These are phyloP conservation scores for Lathyrus sativus DNA, from an alignment of 306 rosid species.

Conservation along the genomic window DNA sequence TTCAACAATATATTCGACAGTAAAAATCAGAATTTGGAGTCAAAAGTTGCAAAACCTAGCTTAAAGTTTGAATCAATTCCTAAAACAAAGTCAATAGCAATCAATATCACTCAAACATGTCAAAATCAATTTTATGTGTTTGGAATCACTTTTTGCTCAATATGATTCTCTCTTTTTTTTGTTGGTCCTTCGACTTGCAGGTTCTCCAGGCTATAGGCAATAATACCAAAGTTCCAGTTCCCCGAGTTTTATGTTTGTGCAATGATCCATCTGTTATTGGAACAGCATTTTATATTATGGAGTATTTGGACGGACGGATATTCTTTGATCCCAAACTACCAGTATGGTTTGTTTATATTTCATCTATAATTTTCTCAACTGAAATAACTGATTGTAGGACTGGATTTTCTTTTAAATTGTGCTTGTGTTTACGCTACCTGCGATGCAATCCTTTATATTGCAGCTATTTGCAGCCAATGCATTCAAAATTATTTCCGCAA, in stretches of 20 bases:
- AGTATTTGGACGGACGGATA: conserved; percentile 89
- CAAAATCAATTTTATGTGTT: background rate
- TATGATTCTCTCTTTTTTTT: background rate
- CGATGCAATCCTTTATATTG: background rate
- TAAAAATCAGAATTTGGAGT: background rate
- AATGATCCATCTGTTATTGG: conserved; percentile 77
- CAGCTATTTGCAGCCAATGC: too few species aligned
- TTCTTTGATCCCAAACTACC: conserved; percentile 71
- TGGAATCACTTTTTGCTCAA: background rate
- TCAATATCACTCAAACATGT: background rate
- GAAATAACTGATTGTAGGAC: conserved; percentile 11
- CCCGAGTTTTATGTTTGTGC: conserved; percentile 81
- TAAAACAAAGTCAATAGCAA: too few species aligned
- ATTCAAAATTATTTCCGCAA: background rate
- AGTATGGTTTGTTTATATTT: conserved; percentile 48
- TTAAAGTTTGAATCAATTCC: background rate
- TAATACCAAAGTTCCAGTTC: conserved; percentile 79
- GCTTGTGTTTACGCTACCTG: background rate
- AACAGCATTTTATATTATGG: conserved; percentile 90
- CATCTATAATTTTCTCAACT: conserved; percentile 16
- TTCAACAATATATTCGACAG: background rate
- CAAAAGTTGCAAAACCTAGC: too few species aligned
- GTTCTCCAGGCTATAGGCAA: conserved; percentile 80
- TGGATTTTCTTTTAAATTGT: background rate
- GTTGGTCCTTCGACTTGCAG: conserved; percentile 39